Conservation (phyloP, 768 basidiomycete species). For the Omphalotus guepiniiformis region DNA sequence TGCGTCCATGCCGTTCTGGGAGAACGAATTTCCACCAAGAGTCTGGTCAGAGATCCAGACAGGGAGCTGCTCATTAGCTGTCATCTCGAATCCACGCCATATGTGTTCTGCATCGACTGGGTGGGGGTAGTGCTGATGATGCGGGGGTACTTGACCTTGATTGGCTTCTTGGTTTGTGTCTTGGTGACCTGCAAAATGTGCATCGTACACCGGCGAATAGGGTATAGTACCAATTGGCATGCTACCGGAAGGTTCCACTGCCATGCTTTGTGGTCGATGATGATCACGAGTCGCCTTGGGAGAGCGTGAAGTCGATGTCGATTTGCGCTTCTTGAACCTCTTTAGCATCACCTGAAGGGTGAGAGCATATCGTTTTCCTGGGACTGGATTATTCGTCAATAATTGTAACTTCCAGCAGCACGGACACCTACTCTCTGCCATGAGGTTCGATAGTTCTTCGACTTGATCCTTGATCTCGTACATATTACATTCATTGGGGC, state of each 20-base stretch:
- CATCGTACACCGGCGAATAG: slow-evolving; percentile 56
- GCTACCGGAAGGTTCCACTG: slow-evolving; percentile 36
- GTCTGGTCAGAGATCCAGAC: slow-evolving; percentile 87
- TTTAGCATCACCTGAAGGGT: slow-evolving; percentile 90
- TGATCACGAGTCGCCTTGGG: slow-evolving; percentile 55
- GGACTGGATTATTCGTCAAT: slow-evolving; percentile 66
- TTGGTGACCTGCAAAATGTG: slow-evolving; percentile 27
- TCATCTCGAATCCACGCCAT: slow-evolving; percentile 71
- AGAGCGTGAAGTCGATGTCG: slow-evolving; percentile 53
- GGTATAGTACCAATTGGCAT: slow-evolving; percentile 40
- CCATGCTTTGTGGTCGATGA: slow-evolving; percentile 44
- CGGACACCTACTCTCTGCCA: slow-evolving; percentile 66
- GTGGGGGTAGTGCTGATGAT: slow-evolving; percentile 21
- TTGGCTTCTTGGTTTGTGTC: slow-evolving; percentile 22
- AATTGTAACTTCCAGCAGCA: too few species aligned
- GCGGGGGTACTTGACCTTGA: slow-evolving; percentile 14
- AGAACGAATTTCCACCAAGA: slow-evolving; percentile 69
- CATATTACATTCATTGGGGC: slow-evolving; percentile 81
- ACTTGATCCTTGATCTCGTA: slow-evolving; percentile 71
- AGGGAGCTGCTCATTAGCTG: slow-evolving; percentile 70
- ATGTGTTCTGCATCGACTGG: slow-evolving; percentile 59
- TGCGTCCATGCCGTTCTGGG: slow-evolving; percentile 81
- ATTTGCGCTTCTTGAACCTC: slow-evolving; percentile 59
- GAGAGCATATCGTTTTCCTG: slow-evolving; percentile 88
- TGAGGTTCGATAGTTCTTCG: slow-evolving; percentile 68